Evolutionary conservation across 1,284 basidiomycete species (phyloP), one percentile per base, ranked within the genome.

Genomic region (Trametes hirsuta): DNA sequence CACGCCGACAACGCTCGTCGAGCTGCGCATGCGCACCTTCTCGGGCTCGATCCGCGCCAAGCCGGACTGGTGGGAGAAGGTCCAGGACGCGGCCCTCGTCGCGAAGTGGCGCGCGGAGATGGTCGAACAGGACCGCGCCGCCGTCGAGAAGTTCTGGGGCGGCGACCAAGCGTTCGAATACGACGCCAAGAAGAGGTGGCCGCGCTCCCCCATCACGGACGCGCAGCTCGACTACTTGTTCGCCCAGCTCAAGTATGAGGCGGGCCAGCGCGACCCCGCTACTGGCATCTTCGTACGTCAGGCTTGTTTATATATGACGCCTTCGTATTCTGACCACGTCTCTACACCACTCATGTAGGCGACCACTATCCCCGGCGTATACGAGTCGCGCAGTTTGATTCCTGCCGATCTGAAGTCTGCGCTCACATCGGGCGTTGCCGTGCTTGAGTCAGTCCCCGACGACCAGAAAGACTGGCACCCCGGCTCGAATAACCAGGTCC

Each of bases 171-270:
- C 53, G 3, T 55, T 55, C 25, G 45, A 52, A 4, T 25, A 52
- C 10, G 48, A 39, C 37, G 49, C 45, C 42, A 30, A 21, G 37
- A 61, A 56, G 45, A 14, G 44, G 49, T 61, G 59, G 53, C 59
- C 59, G 24, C 53, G 54, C 25, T 53, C 55, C 10, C 34, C 48
- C 5, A 47, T 61, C 21, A 61, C 53, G 2, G 45, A 44, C 11
- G 37, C 49, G 8, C 59, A 61, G 35, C 49, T 61, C 30, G 61
- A 77, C n/a, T 83, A 83, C 69, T 76, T 83, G 35, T 67, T 84
- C 10, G 78, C 80, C 52, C 81, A 84, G 66, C 71, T 84, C 6
- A 69, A 66, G 14, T 81, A 81, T 2, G 83, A 83, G 61, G 77
- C 75, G 36, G 62, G 69, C 6, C 71, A 82, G 12, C 67, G 77